phyloP scores from a whole-genome alignment of 345 rosid species.

The Microthlaspi erraticum region DNA sequence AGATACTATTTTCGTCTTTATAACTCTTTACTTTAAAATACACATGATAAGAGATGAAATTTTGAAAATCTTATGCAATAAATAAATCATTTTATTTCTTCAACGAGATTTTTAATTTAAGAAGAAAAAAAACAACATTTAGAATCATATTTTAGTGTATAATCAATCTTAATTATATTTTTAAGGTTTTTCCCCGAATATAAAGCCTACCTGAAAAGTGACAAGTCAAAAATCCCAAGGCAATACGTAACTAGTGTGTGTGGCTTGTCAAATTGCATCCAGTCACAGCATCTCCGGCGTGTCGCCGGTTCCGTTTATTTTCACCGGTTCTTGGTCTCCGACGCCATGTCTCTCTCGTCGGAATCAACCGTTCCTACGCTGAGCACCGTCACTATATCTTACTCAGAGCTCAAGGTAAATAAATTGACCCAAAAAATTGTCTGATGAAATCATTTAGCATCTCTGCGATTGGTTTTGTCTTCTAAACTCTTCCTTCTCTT shows the following conservation, averaged over 20 bases:
- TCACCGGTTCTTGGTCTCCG: slow-evolving; percentile 31
- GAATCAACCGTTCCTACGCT: slow-evolving; percentile 54
- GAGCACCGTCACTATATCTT: slow-evolving; percentile 71
- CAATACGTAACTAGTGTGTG: neutral
- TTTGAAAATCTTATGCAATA: no score
- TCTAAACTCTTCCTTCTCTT: slow-evolving; percentile 22
- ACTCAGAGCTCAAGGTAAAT: slow-evolving; percentile 71
- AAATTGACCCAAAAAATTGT: neutral
- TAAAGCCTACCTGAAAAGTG: no score
- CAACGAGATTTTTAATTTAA: no score
- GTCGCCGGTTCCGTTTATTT: neutral
- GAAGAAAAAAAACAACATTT: no score
- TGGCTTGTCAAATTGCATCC: neutral
- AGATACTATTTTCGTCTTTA: no score
- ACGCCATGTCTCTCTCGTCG: slow-evolving; percentile 54
- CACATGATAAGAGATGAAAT: no score
- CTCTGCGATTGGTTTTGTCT: slow-evolving; percentile 14
- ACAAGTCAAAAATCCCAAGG: no score
- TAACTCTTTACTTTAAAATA: no score
- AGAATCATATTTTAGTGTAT: no score
- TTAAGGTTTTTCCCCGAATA: no score
- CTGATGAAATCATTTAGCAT: neutral
- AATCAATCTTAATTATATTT: no score
- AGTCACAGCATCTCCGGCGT: neutral
- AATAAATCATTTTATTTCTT: no score